phyloP scores from a whole-genome alignment of 2,329 filamentous ascomycete genomes.

The Fusarium fracticaudum region DNA sequence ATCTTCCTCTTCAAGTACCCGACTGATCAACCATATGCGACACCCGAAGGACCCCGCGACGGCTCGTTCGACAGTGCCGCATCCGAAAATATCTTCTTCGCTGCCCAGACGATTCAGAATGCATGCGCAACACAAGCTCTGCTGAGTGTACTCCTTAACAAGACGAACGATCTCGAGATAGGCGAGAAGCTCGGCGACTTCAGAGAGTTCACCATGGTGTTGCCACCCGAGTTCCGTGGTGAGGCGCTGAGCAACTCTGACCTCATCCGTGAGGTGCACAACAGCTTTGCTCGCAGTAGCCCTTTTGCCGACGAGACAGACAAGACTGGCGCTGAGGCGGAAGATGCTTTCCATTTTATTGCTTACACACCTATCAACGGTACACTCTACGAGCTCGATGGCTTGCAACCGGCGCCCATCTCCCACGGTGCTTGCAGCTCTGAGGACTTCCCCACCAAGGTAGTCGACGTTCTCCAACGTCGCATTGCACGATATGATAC shows the following conservation, averaged over 20 bases:
- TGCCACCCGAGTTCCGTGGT: constrained; percentile 77
- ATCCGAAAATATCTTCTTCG: constrained; percentile 86
- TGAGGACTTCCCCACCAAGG: constrained; percentile 79
- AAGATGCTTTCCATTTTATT: constrained; percentile 98
- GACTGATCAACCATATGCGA: constrained; percentile 71
- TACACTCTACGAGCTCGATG: constrained; percentile 92
- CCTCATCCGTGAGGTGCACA: constrained; percentile 82
- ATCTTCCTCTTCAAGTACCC: constrained; percentile 99
- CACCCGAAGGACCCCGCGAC: constrained; percentile 74
- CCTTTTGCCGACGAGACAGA: constrained; percentile 94
- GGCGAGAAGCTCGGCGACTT: constrained; percentile 78
- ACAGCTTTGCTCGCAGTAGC: constrained; percentile 86
- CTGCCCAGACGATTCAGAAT: constrained; percentile 97
- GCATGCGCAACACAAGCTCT: constrained; percentile 97
- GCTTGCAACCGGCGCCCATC: constrained; percentile 91
- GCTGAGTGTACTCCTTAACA: constrained; percentile 90
- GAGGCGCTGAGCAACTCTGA: constrained; percentile 71
- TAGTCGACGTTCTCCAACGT: constrained; percentile 86
- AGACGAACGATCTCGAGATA: constrained; percentile 75
- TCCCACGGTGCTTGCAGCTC: constrained; percentile 79
- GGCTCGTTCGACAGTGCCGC: constrained; percentile 82
- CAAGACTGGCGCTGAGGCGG: constrained; percentile 66
- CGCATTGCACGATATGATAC: constrained; percentile 86
- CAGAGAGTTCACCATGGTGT: constrained; percentile 86
- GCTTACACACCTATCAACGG: constrained; percentile 87